Percentiles rank a stretch among this genome's conserved stretches.
phyloP scores from a whole-genome alignment of 495 filamentous ascomycete genomes.

The Parathielavia appendiculata region DNA sequence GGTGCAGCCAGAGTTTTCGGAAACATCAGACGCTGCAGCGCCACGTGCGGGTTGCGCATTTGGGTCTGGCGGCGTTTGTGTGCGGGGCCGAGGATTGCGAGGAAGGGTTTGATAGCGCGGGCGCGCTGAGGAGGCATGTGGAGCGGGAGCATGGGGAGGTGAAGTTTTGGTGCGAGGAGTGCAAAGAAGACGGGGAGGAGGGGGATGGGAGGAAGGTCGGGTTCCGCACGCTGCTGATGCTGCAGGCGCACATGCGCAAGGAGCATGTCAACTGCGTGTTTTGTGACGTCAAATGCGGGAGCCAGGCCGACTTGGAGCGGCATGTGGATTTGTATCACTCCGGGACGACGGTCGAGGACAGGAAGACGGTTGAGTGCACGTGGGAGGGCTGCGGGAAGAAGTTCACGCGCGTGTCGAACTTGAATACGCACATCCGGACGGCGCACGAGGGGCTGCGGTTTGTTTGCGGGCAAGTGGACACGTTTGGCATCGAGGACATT shows the following conservation, averaged over 20 bases:
- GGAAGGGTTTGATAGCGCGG: slow-evolving; percentile 64
- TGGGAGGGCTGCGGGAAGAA: slow-evolving; percentile 59
- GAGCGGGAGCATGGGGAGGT: slow-evolving; percentile 62
- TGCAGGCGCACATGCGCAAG: slow-evolving; percentile 65
- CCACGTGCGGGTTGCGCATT: slow-evolving; percentile 70
- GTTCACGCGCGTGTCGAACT: slow-evolving; percentile 74
- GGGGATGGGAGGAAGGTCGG: slow-evolving; percentile 37
- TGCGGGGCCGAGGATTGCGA: slow-evolving; percentile 65
- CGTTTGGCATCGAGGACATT: slow-evolving; percentile 53
- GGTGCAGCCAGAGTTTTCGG: slow-evolving; percentile 74
- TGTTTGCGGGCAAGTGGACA: slow-evolving; percentile 64
- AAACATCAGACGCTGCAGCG: slow-evolving; percentile 83
- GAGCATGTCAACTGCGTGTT: slow-evolving; percentile 69
- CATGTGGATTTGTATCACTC: slow-evolving; percentile 69
- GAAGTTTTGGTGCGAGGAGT: slow-evolving; percentile 69
- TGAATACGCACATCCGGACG: slow-evolving; percentile 69
- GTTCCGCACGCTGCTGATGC: slow-evolving; percentile 64
- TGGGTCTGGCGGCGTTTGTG: slow-evolving; percentile 59
- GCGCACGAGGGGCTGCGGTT: slow-evolving; percentile 68
- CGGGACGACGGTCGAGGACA: slow-evolving; percentile 53
- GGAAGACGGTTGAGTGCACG: slow-evolving; percentile 59
- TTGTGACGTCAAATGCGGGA: slow-evolving; percentile 61
- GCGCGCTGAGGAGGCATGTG: slow-evolving; percentile 64
- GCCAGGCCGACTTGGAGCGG: slow-evolving; percentile 55
- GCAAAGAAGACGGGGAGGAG: slow-evolving; percentile 34